Evolutionary conservation across 805 yeast genomes (phyloP).

Genomic region (Candida multigemmis): DNA sequence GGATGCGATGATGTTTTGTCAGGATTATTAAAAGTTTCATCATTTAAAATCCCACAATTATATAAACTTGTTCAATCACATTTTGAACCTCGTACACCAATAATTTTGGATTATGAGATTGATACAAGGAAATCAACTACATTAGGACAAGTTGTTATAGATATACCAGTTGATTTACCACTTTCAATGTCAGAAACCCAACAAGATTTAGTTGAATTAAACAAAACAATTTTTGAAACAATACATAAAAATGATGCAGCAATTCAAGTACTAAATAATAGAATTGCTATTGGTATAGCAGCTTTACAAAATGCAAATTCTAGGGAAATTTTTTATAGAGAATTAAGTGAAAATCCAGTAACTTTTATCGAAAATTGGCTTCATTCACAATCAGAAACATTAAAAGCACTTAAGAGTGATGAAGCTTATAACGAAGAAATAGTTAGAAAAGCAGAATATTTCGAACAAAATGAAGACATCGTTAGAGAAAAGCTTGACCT

Average conservation of each 20-base stretch:
- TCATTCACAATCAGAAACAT: conserved; percentile 72
- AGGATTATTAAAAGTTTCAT: conserved; percentile 38
- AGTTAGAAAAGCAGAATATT: conserved; percentile 78
- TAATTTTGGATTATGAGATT: conserved; percentile 64
- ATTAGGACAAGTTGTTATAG: conserved; percentile 72
- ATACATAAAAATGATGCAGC: conserved; percentile 35
- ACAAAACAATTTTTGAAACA: conserved; percentile 30
- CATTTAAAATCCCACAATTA: conserved; percentile 62
- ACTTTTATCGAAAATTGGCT: conserved; percentile 65
- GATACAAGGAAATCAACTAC: conserved; percentile 72
- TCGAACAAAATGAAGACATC: conserved; percentile 54
- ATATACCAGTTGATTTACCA: conserved; percentile 45
- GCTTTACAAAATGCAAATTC: conserved; percentile 47
- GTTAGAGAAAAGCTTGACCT: conserved; percentile 73
- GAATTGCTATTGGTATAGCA: conserved; percentile 40
- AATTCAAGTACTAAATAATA: conserved; percentile 32
- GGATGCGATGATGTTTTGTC: conserved; percentile 37
- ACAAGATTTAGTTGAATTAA: conserved; percentile 26
- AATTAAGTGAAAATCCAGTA: conserved; percentile 70
- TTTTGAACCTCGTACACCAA: conserved; percentile 77
- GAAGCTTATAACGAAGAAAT: conserved; percentile 84
- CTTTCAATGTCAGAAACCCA: conserved; percentile 24
- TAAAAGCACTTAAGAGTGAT: conserved; percentile 82
- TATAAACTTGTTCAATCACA: conserved; percentile 58
- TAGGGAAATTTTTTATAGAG: conserved; percentile 71